phyloP scores from a whole-genome alignment of 495 filamentous ascomycete species.

The Annulohypoxylon bovei region DNA sequence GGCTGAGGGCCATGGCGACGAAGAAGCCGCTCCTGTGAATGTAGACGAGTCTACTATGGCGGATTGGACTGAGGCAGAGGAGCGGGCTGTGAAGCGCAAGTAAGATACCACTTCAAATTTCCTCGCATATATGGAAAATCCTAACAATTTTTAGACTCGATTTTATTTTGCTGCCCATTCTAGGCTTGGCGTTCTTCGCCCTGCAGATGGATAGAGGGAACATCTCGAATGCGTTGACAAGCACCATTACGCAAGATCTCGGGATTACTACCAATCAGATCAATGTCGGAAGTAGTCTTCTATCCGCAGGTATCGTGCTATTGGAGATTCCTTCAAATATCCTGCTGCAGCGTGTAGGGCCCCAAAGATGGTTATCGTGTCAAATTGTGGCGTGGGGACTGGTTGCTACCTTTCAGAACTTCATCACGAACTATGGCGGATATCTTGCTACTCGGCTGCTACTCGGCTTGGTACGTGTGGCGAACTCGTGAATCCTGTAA shows the following conservation, averaged over 20 bases:
- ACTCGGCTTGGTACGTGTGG: slow-evolving; percentile 54
- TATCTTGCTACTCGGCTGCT: slow-evolving; percentile 64
- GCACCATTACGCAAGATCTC: slow-evolving; percentile 62
- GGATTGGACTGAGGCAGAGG: slow-evolving; percentile 51
- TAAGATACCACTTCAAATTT: slow-evolving; percentile 26
- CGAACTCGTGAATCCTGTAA: neutral
- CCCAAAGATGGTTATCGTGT: slow-evolving; percentile 61
- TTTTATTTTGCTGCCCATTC: slow-evolving; percentile 60
- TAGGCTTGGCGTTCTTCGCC: slow-evolving; percentile 67
- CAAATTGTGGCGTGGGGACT: slow-evolving; percentile 70
- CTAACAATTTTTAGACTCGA: slow-evolving; percentile 54
- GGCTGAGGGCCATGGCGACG: slow-evolving; percentile 24
- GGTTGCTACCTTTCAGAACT: slow-evolving; percentile 68
- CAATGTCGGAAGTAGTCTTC: slow-evolving; percentile 65
- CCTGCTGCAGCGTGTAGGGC: slow-evolving; percentile 64
- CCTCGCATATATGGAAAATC: neutral
- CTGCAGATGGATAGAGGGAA: slow-evolving; percentile 66
- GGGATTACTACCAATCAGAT: slow-evolving; percentile 66
- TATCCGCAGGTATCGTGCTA: slow-evolving; percentile 66
- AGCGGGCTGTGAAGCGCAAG: slow-evolving; percentile 52
- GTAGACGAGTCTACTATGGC: slow-evolving; percentile 28
- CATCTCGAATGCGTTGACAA: slow-evolving; percentile 61
- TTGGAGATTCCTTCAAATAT: slow-evolving; percentile 68
- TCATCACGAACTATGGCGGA: slow-evolving; percentile 61
- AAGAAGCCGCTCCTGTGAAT: slow-evolving; percentile 40